Percentiles rank a stretch among this genome's conserved stretches.
Conservation (phyloP, 2,329 filamentous ascomycete genomes). For the Trichoderma aggressivum region DNA sequence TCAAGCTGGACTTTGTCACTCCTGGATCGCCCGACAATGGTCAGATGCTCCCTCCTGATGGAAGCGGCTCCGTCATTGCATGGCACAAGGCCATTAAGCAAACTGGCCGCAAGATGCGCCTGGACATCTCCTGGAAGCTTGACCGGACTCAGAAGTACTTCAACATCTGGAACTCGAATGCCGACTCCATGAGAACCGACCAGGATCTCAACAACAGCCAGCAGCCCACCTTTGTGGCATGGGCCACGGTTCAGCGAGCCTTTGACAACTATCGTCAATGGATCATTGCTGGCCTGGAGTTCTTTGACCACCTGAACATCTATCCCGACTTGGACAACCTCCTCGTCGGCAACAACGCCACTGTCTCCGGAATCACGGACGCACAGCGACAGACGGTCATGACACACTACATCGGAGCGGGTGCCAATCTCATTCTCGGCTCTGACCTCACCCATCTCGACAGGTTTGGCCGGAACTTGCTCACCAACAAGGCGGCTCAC, state of each 20-base stretch:
- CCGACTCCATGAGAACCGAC: conserved; percentile 24
- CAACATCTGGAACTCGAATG: conserved; percentile 21
- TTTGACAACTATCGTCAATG: conserved; percentile 24
- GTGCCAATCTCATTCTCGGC: conserved; percentile 22
- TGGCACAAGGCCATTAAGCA: conserved; percentile 23
- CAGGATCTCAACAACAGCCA: conserved; percentile 24
- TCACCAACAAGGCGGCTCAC: conserved; percentile 20
- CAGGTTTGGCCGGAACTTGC: conserved; percentile 18
- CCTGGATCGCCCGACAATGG: conserved; percentile 24
- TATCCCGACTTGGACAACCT: conserved; percentile 24
- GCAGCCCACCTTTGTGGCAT: conserved; percentile 17
- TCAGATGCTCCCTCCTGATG: conserved; percentile 21
- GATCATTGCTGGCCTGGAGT: conserved; percentile 21
- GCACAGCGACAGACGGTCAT: conserved; percentile 22
- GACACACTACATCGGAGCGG: conserved; percentile 24
- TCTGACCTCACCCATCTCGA: conserved; percentile 22
- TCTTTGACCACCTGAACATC: conserved; percentile 20
- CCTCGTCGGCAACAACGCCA: conserved; percentile 20
- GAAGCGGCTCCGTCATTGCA: conserved; percentile 20
- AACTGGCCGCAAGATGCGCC: conserved; percentile 22
- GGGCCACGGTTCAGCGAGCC: conserved; percentile 22
- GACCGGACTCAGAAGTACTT: conserved; percentile 23
- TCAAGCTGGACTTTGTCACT: conserved; percentile 24
- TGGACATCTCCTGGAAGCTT: conserved; percentile 24
- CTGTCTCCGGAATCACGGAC: conserved; percentile 20